A percentile compares a stretch with the other conserved stretches of the same genome.
Conservation (phyloP, 2,329 filamentous ascomycete genomes). For the Fusarium haematococcum region DNA sequence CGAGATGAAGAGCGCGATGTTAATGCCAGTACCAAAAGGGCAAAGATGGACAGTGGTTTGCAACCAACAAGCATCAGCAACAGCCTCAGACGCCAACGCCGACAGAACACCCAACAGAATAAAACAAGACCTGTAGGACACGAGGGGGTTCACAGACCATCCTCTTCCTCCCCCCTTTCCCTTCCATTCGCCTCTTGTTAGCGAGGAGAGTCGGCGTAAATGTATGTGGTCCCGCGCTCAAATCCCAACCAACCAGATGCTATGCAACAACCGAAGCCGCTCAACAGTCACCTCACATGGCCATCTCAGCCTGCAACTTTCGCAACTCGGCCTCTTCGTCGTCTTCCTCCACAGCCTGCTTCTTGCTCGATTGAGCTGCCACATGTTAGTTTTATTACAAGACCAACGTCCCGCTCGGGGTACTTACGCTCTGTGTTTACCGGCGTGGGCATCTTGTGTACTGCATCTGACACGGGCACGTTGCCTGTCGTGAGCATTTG, state of each 20-base stretch:
- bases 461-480: slow-evolving; percentile 82
- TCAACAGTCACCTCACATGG: slow-evolving; percentile 71
- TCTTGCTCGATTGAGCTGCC: slow-evolving; percentile 50
- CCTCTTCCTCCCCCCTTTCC: slow-evolving; percentile 25
- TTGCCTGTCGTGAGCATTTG: slow-evolving; percentile 91
- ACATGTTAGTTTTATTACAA: slow-evolving; percentile 24
- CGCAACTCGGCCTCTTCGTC: slow-evolving; percentile 96
- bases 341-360: slow-evolving; percentile 75
- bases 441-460: slow-evolving; percentile 81
- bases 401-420: background rate
- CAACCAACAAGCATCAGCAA: slow-evolving; percentile 40
- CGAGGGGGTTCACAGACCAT: slow-evolving; percentile 26
- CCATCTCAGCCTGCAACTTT: slow-evolving; percentile 97
- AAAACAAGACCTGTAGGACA: slow-evolving; percentile 36
- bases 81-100: slow-evolving; percentile 50
- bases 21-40: slow-evolving; percentile 21
- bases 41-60: slow-evolving; percentile 32
- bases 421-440: slow-evolving; percentile 81
- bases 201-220: slow-evolving; percentile 10
- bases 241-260: slow-evolving; percentile 38
- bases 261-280: slow-evolving; percentile 39
- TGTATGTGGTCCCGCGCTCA: slow-evolving; percentile 17
- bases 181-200: slow-evolving; percentile 11
- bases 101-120: slow-evolving; percentile 44
- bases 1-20: slow-evolving; percentile 9